Conservation (phyloP, 2,329 filamentous ascomycete genomes). For the Fusarium newnesense region DNA sequence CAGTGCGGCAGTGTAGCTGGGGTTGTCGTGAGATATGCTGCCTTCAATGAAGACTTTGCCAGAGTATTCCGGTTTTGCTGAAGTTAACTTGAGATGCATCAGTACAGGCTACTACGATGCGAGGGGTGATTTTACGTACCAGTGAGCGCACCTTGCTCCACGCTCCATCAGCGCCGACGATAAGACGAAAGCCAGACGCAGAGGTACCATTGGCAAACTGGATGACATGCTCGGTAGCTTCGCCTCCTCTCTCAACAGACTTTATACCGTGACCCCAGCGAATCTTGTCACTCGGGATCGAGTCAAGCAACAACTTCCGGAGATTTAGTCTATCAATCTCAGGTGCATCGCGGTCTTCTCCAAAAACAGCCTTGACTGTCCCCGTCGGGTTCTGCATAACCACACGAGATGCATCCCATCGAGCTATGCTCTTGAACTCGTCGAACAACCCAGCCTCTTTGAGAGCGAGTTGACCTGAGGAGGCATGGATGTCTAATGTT, state of each 20-base stretch:
- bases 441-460: conserved; percentile 59
- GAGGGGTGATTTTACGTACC: conserved; percentile 50
- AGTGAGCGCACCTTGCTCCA: conserved; percentile 49
- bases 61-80: neutral
- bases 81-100: conserved; percentile 29
- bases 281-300: conserved; percentile 48
- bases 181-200: neutral
- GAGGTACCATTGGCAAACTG: neutral
- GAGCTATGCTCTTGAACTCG: conserved; percentile 53
- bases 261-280: conserved; percentile 47
- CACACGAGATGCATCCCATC: conserved; percentile 41
- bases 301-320: conserved; percentile 47
- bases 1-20: neutral
- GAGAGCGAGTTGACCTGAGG: conserved; percentile 60
- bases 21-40: neutral
- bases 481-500: conserved; percentile 62
- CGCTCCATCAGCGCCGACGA: conserved; percentile 31
- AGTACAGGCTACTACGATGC: too few relatives aligned
- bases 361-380: conserved; percentile 41
- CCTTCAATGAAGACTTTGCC: conserved; percentile 17
- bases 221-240: neutral
- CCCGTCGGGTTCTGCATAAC: conserved; percentile 37
- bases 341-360: conserved; percentile 42
- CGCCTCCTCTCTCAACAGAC: neutral
- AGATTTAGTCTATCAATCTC: conserved; percentile 54